phyloP scores from a whole-genome alignment of 2,329 filamentous ascomycete genomes.

The Colletotrichum salicis region DNA sequence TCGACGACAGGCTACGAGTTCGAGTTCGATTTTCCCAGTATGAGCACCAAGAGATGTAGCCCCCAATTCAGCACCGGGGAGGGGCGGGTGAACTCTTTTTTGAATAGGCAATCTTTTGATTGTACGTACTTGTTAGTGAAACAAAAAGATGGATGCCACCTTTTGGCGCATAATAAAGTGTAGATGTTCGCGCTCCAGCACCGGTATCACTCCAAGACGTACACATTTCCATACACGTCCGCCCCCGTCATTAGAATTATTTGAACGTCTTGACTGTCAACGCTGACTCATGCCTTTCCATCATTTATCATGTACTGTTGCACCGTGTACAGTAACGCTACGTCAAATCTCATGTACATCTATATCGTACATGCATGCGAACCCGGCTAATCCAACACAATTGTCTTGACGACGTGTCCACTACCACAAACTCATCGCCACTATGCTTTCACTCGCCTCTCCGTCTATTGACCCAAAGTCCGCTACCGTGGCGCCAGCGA shows the following conservation, averaged over 20 bases:
- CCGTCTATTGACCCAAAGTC: constrained; percentile 11
- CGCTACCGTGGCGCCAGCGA: neutral
- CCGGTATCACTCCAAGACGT: neutral
- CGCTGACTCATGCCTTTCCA: constrained; percentile 3
- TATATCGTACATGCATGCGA: constrained; percentile 29
- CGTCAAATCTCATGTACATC: constrained; percentile 23
- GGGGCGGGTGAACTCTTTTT: too few species aligned
- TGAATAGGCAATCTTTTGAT: neutral
- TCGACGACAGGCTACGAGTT: too few species aligned
- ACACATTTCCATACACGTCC: neutral
- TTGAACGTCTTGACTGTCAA: neutral
- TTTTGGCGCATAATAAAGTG: neutral
- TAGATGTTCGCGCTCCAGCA: neutral
- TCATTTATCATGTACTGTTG: constrained; percentile 33
- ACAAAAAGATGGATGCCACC: neutral
- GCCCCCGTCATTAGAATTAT: neutral
- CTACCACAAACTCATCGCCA: neutral
- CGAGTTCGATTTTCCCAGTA: too few species aligned
- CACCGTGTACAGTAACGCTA: constrained; percentile 18
- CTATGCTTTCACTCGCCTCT: neutral
- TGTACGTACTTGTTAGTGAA: neutral
- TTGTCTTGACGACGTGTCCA: neutral
- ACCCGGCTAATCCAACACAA: neutral
- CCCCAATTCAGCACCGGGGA: too few species aligned
- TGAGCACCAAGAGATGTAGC: too few species aligned